Evolutionary conservation across 208 protist species (phyloP).

Genomic region (Sergeia podlipaevii): DNA sequence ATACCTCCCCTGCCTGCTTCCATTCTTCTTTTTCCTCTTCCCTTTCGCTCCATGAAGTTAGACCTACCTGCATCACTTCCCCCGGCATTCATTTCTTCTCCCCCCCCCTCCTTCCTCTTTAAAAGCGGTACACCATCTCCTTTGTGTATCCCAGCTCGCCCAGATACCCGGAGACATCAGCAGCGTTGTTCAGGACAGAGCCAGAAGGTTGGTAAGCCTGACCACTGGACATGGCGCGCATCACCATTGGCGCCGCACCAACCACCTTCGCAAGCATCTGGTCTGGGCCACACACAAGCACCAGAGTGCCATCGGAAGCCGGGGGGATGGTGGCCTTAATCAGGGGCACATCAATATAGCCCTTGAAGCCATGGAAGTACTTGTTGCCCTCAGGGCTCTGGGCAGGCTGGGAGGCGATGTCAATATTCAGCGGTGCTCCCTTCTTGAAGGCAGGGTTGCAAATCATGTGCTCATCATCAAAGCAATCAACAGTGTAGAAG

Average conservation of each 20-base stretch:
- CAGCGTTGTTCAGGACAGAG: conserved; percentile 70
- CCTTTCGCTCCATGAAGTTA: background rate
- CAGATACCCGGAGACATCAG: conserved; percentile 71
- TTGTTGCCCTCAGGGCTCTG: conserved; percentile 37
- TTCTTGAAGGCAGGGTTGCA: conserved; percentile 40
- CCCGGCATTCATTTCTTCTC: background rate
- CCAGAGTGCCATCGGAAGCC: conserved; percentile 58
- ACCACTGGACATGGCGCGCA: conserved; percentile 71
- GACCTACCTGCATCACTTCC: background rate
- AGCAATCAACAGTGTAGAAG: conserved; percentile 82
- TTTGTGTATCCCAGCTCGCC: conserved; percentile 70
- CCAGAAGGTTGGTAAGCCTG: conserved; percentile 73
- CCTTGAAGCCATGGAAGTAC: conserved; percentile 74
- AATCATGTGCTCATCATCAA: conserved; percentile 49
- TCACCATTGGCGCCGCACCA: conserved; percentile 45
- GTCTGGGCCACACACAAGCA: conserved; percentile 88
- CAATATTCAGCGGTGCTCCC: conserved; percentile 22
- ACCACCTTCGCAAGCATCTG: conserved; percentile 78
- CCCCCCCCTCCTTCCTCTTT: conserved; percentile 5
- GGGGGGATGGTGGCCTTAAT: conserved; percentile 74
- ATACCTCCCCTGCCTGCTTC: too few species aligned
- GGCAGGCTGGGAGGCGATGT: conserved; percentile 29
- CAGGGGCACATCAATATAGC: conserved; percentile 71
- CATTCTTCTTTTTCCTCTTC: too few species aligned
- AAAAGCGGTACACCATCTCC: conserved; percentile 87